A percentile compares a stretch with the other conserved stretches of the same genome.
phyloP scores from a whole-genome alignment of 345 rosid species.

The Populus deltoides region DNA sequence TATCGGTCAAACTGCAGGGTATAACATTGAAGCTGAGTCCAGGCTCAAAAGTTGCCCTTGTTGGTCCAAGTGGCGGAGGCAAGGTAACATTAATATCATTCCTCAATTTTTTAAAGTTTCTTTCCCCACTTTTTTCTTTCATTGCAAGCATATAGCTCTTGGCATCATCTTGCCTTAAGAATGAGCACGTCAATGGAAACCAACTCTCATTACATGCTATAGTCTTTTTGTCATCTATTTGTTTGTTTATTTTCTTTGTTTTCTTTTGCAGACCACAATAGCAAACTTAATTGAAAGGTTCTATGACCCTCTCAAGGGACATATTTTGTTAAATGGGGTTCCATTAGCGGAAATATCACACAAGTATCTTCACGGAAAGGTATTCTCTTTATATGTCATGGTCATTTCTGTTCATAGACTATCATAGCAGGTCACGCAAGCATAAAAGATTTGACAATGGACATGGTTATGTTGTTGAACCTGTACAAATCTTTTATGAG shows the following conservation, averaged over 20 bases:
- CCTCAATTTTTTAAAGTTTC: not conserved
- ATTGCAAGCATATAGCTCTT: not conserved
- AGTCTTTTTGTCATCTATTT: not conserved
- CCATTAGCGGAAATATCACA: constrained; percentile 78
- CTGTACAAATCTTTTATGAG: not conserved
- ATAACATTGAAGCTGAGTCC: constrained; percentile 74
- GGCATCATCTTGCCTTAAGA: not conserved
- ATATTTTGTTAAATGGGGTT: constrained; percentile 71
- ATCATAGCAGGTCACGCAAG: not conserved
- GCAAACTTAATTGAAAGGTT: constrained; percentile 90
- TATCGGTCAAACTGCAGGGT: constrained; percentile 49
- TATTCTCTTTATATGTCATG: constrained; percentile 15
- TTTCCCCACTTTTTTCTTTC: not conserved
- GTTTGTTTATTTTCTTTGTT: not conserved
- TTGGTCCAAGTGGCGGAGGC: constrained; percentile 98
- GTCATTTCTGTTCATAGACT: not conserved
- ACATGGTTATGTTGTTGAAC: too few relatives aligned
- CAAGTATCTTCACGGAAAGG: constrained; percentile 74
- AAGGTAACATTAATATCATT: constrained; percentile 47
- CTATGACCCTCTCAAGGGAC: constrained; percentile 86
- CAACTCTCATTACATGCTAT: not conserved
- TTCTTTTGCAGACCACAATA: constrained; percentile 72
- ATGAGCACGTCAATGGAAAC: not conserved
- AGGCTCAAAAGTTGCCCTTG: constrained; percentile 87
- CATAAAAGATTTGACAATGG: not conserved